Base-by-base conservation (phyloP, 768 basidiomycete genomes). In the Clavulina sp. region DNA sequence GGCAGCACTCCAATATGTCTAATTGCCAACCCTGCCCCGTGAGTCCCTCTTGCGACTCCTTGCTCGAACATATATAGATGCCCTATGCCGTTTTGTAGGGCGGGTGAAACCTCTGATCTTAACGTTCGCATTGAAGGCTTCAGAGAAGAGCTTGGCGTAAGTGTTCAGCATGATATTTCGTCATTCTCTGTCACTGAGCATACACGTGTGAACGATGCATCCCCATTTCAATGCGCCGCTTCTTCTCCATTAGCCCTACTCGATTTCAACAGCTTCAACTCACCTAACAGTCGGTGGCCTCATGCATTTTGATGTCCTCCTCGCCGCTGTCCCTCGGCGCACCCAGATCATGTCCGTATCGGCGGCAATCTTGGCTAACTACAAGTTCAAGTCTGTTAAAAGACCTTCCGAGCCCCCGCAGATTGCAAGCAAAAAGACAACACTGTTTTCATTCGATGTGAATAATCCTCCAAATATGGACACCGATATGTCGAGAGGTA, bases 211-310 rank as follows among this genome's bases (percentile, higher is more conserved):
- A 28, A 13, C 9, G 13, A 46, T 26, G 9, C 24, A 46, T 24
- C 26, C 13, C 26, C n/a, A n/a, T n/a, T n/a, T n/a, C n/a, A n/a
- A n/a, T n/a, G n/a, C n/a, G n/a, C n/a, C n/a, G n/a, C 43, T 16
- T 24, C 43, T 46, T 9, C 13, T 28, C 1, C 1, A 9, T 9
- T 19, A 56, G 47, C 58, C 58, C n/a, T 57, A 59, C 47, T 34
- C 57, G 6, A 50, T 57, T 44, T 26, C 52, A 4, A 40, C 56
- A 21, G 53, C 53, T n/a, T 44, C 38, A 0, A 52, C 55, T 21
- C 51, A 56, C 47, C 46, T 56, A 21, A 59, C 57, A 52, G 58
- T 58, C 5, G 28, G 46, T 6, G 28, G 23, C 3, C 38, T 48
- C 51, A 28, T 49, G 31, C 30, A 23, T 26, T 19, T 51, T 29